Evolutionary conservation across 345 rosid species (phyloP).

Genomic region (Eucalyptus shirleyi): DNA sequence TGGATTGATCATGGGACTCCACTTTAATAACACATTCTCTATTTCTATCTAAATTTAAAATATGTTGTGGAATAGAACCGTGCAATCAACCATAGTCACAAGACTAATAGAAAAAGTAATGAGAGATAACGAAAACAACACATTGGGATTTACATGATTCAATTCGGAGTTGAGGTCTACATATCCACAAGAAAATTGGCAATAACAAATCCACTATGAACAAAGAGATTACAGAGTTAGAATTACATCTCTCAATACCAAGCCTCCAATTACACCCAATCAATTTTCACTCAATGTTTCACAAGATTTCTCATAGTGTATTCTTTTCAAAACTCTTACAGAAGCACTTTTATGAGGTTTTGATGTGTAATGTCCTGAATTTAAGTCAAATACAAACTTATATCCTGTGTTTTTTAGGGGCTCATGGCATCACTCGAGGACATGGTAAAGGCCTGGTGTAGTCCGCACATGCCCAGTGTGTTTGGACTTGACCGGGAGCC

Average conservation of each 20-base stretch:
- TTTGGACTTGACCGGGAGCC: neutral
- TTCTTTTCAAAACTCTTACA: neutral
- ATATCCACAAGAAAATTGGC: neutral
- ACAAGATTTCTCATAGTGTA: neutral
- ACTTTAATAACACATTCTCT: neutral
- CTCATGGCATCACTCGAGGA: neutral
- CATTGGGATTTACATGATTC: neutral
- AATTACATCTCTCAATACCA: neutral
- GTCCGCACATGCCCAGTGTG: neutral
- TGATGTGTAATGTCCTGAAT: neutral
- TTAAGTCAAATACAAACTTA: neutral
- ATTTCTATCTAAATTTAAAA: neutral
- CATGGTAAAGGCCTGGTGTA: neutral
- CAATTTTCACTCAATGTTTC: neutral
- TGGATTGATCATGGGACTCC: neutral
- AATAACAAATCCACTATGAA: neutral
- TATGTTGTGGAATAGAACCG: neutral
- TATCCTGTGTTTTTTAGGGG: neutral
- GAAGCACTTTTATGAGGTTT: neutral
- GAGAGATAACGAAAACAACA: neutral
- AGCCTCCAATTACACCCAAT: neutral
- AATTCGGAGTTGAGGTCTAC: neutral
- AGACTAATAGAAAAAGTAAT: neutral
- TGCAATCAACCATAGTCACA: neutral
- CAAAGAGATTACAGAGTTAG: neutral